Base-by-base conservation (phyloP, 2,329 filamentous ascomycete species). In the Calonectria fujianensis region DNA sequence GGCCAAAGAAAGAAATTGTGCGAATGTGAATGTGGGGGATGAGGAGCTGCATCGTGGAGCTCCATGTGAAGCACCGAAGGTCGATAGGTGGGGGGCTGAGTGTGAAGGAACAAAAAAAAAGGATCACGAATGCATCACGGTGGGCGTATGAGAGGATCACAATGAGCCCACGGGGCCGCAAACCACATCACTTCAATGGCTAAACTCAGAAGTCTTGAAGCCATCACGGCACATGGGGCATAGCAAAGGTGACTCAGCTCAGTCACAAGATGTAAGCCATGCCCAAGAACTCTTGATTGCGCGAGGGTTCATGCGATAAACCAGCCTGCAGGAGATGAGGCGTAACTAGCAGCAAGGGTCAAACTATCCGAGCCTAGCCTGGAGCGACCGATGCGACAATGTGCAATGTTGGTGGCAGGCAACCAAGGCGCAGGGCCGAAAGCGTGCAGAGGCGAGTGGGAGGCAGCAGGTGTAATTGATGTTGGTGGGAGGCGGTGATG, bases 1-100 rank as follows among this genome's bases (percentile, higher is more conserved):
- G 65, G 66, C 75, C 63, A 72, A 73, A 51, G 24, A 50, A 74
- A 59, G 70, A 54, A 69, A 48, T n/a, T 59, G 48, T 52, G 72
- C 69, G 67, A 54, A 71, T 54, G 75, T 69, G 66, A 65, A 76
- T 70, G 77, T 81, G 80, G 76, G 78, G 80, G 78, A 80, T 81
- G 24, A 54, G 35, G 59, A 65, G 73, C 71, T 73, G 61, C 51
- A 71, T 73, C 52, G 45, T 32, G 64, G 31, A 75, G 57, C 70
- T 29, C 59, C 57, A 68, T 61, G 64, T 76, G 69, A 78, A 71
- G 31, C 48, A 35, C 69, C 69, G 51, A 74, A 64, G 31, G 45
- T 69, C 68, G 35, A 52, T 37, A 61, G 71, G 74, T 75, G 76
- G 77, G 77, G 59, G 76, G 68, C 35, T 37, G 45, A 32, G 27